These are phyloP conservation scores for Yarrowia sp. DNA, from an alignment of 805 yeast genomes.

Conservation along the genomic window DNA sequence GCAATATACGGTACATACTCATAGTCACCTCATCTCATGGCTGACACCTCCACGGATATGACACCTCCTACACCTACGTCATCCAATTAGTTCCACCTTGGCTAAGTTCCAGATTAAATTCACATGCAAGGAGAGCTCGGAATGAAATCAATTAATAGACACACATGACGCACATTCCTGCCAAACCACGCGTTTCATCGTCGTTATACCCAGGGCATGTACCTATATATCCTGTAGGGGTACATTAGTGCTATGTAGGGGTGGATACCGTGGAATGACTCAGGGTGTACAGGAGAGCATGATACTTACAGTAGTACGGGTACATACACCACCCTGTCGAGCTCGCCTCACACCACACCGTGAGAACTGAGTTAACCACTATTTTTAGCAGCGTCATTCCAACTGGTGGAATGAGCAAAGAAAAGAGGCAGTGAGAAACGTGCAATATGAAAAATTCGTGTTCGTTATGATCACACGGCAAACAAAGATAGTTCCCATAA, in stretches of 20 bases:
- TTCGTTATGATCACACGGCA: too few relatives aligned
- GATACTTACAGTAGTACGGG: too few relatives aligned
- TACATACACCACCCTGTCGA: too few relatives aligned
- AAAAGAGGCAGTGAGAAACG: not conserved
- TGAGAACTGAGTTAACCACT: not conserved
- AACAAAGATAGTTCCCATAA: too few relatives aligned
- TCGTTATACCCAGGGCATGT: not conserved
- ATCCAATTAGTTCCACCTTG: not conserved
- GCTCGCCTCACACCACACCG: not conserved
- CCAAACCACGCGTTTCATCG: conserved; percentile 38
- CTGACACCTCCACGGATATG: too few relatives aligned
- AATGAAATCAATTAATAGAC: conserved; percentile 18
- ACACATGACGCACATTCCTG: conserved; percentile 28
- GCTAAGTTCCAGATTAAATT: conserved; percentile 17
- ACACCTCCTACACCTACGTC: too few relatives aligned
- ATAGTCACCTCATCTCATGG: too few relatives aligned
- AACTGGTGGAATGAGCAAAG: not conserved
- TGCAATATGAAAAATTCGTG: too few relatives aligned
- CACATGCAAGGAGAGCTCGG: conserved; percentile 24
- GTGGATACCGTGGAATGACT: not conserved
- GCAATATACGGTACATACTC: too few relatives aligned
- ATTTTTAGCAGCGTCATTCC: conserved; percentile 12
- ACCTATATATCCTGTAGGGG: conserved; percentile 2
- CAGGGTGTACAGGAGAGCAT: too few relatives aligned
- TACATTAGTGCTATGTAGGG: conserved; percentile 1